Percentiles rank a stretch among this genome's conserved stretches.
Conservation (phyloP, 768 basidiomycete genomes). For the Leucosporidium scottii region DNA sequence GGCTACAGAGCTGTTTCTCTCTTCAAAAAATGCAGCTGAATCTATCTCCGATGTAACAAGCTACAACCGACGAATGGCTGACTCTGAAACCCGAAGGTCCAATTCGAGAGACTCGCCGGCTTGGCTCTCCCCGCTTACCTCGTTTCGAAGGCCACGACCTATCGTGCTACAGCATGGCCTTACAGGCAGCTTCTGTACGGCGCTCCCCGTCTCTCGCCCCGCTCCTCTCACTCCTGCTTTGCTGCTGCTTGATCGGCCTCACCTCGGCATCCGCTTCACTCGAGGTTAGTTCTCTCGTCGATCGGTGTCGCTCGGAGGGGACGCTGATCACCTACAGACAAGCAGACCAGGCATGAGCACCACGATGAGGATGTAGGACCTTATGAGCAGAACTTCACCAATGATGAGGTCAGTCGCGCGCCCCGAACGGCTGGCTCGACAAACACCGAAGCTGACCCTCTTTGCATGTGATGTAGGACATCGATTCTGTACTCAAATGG, state of each 20-base stretch:
- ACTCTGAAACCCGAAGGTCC: too few relatives aligned
- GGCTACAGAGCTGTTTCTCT: too few relatives aligned
- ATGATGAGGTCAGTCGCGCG: conserved; percentile 18
- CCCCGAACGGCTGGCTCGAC: background rate
- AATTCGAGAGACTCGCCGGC: too few relatives aligned
- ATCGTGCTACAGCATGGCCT: too few relatives aligned
- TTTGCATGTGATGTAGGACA: conserved; percentile 42
- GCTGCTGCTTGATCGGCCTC: background rate
- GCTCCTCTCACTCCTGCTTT: background rate
- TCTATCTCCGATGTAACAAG: background rate
- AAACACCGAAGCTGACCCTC: background rate
- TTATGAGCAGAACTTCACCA: conserved; percentile 24
- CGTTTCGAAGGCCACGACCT: too few relatives aligned
- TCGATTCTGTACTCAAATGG: conserved; percentile 72
- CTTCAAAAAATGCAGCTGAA: too few relatives aligned
- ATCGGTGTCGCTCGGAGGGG: too few relatives aligned
- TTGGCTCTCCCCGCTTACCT: too few relatives aligned
- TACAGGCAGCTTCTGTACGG: background rate
- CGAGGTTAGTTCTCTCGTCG: too few relatives aligned
- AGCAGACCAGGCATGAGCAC: conserved; percentile 7
- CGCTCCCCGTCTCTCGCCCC: background rate
- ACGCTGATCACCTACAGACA: too few relatives aligned
- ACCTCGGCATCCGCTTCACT: background rate
- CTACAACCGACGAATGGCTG: too few relatives aligned
- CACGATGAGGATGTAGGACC: conserved; percentile 19